Percentiles rank a stretch among this genome's conserved stretches.
These are phyloP conservation scores for Sedum album DNA, from an alignment of 164 flowering plant genomes.

Conservation along the genomic window DNA sequence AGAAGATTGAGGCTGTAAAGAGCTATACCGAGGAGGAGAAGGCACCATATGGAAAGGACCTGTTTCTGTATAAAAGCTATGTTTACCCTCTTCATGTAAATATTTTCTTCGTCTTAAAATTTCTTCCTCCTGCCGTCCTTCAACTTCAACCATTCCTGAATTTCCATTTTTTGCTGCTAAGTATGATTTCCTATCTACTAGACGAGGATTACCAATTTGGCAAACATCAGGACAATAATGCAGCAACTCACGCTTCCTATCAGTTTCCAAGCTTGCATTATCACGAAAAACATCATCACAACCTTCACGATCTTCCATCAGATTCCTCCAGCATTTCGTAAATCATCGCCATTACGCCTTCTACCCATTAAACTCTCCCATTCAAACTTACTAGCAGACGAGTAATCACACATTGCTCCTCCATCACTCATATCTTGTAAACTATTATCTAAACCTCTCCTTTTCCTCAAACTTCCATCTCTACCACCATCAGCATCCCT, in stretches of 20 bases:
- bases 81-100: background rate
- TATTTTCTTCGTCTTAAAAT: background rate
- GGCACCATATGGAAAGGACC: background rate
- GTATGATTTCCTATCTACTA: background rate
- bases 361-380: background rate
- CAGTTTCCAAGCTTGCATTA: background rate
- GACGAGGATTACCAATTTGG: background rate
- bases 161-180: background rate
- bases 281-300: background rate
- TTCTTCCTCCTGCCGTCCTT: background rate
- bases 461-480: background rate
- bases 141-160: background rate
- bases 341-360: background rate
- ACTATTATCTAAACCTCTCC: background rate
- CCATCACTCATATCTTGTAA: background rate
- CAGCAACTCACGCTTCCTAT: background rate
- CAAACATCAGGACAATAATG: background rate
- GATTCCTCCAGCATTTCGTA: background rate
- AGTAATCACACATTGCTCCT: background rate
- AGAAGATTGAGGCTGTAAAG: background rate
- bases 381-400: background rate
- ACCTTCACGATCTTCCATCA: background rate
- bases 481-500: background rate
- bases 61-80: background rate
- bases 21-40: background rate